Evolutionary conservation across 1,284 basidiomycete genomes (phyloP).

Genomic region (Cutaneotrichosporon sp.): DNA sequence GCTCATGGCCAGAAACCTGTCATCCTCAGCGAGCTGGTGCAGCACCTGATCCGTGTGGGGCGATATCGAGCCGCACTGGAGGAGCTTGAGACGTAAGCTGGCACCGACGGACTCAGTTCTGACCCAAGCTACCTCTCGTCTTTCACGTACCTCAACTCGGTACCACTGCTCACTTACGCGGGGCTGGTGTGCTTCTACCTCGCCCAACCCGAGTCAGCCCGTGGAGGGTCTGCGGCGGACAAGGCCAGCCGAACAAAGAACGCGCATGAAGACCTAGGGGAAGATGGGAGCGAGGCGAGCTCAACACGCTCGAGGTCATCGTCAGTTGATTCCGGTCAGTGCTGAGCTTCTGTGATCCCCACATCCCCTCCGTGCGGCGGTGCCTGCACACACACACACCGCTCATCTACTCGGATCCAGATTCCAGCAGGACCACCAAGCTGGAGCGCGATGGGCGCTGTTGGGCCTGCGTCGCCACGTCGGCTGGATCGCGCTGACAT

Average conservation of each 20-base stretch:
- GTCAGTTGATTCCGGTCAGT: constrained; percentile 7
- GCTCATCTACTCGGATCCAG: background rate
- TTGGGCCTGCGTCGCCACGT: background rate
- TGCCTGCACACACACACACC: no score
- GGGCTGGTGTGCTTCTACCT: constrained; percentile 67
- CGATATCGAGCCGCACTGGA: constrained; percentile 71
- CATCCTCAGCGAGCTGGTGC: constrained; percentile 71
- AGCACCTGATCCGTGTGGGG: constrained; percentile 64
- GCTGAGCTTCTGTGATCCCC: background rate
- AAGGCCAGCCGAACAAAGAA: background rate
- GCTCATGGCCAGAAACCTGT: constrained; percentile 62
- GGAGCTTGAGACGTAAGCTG: constrained; percentile 75
- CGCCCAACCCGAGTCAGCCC: constrained; percentile 43
- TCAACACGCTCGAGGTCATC: background rate
- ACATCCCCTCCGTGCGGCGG: no score
- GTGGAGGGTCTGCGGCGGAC: constrained; percentile 2
- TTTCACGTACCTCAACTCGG: constrained; percentile 79
- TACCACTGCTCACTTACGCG: constrained; percentile 75
- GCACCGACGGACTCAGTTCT: background rate
- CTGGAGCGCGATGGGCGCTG: background rate
- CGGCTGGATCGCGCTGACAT: background rate
- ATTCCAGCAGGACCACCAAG: background rate
- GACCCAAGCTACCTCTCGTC: constrained; percentile 71
- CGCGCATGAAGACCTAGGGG: background rate
- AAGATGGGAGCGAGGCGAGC: background rate